Base-by-base conservation (phyloP, 2,329 filamentous ascomycete genomes). In the Pseudocercospora fijiensis region DNA sequence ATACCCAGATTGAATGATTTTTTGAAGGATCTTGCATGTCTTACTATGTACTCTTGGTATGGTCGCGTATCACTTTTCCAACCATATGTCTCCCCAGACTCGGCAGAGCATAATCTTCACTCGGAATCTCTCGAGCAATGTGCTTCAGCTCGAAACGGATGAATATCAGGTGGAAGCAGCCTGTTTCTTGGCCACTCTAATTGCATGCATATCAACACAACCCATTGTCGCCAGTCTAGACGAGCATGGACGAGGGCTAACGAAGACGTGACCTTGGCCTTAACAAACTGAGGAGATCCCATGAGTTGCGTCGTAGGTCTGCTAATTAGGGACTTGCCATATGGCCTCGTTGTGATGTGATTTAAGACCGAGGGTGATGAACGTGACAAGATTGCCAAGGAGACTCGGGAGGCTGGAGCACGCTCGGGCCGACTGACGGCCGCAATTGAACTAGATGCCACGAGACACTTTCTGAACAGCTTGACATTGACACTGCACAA, bases 361-460 rank as follows among this genome's bases (percentile, higher is more conserved):
- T 13, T 2, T 6, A 37, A 11, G 33, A 37, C 33, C 13, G 13
- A 37, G 33, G 13, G 18, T 0, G 3, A 41, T 41, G 16, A 41
- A n/a, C 13, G 7, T 37, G 13, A 4, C 13, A 37, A 37, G 33
- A 41, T 13, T 41, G 37, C 37, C 37, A 41, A 41, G 37, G 16
- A 37, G 33, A n/a, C n/a, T n/a, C n/a, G n/a, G 41, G 41, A 52
- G 47, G 47, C 47, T 52, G 47, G 47, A 52, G 49, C 49, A 26
- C 49, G 49, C 49, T 26, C 49, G 49, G 49, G 49, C 49, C 49
- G 49, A 53, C 22, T 28, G 49, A 8, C 41, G 20, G 26, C 49
- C 45, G 37, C 37, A n/a, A 41, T 41, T 41, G 37, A 24, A 24
- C 22, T 28, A 28, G 49, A 53, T n/a, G 49, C 22, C 49, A 53